Base-by-base conservation (phyloP, 306 rosid genomes). In the Dryas drummondii region DNA sequence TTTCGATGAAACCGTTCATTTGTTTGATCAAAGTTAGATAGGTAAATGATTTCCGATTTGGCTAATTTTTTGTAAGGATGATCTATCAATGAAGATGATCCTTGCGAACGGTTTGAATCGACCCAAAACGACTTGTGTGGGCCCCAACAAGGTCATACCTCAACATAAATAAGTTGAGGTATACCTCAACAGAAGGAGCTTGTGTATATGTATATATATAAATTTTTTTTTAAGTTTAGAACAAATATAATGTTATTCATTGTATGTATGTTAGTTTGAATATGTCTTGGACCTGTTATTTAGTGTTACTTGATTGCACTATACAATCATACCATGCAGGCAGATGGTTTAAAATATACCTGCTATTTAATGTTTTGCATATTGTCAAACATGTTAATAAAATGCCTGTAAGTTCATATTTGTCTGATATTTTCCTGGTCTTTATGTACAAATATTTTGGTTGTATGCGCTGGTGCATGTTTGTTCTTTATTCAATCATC, bases 281-380 rank as follows among this genome's bases (percentile, higher is more conserved):
- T 9, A 46, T 19, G n/a, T 50, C 41, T 60, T 74, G 13, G 22
- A 17, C 19, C 16, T 17, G 0, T 10, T 72, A 22, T 44, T 32
- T 50, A 4, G 22, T 62, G 50, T 10, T 63, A 22, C 17, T 75
- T 13, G n/a, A 41, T 65, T 75, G 59, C 56, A 13, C 7, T 14
- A 15, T 44, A 15, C 64, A 40, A 53, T 73, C 76, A 42, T 61
- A 57, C 72, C 32, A 40, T 73, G 79, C 76, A 63, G 70, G 84
- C 75, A 61, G 81, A 27, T 48, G 80, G 55, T 79, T 66, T 88
- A 67, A 76, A 58, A 42, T 67, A 54, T 81, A 10, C 10, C 42
- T 19, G 82, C 48, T 72, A 54, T 70, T 78, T 72, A 78, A 72
- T 85, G 75, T 83, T 77, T 80, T 4, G 32, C 49, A 9, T 72